Evolutionary conservation across 139 green algal species (phyloP), one percentile per base, ranked within the genome.

Genomic region (Mesotaenium endlicherianum): DNA sequence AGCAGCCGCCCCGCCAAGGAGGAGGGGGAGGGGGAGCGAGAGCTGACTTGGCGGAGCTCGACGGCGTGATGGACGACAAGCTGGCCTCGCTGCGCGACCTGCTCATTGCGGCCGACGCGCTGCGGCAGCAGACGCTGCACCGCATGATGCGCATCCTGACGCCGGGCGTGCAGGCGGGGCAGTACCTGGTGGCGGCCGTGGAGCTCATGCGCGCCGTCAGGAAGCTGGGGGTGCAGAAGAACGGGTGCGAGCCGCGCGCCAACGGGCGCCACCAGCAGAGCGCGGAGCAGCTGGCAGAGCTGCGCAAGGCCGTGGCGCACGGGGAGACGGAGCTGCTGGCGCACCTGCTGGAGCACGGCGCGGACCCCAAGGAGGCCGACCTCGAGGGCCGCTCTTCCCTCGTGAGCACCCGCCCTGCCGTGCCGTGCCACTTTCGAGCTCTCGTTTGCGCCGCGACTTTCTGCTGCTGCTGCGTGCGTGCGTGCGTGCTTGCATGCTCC

Each of bases 171-270:
- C 20, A 70, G 70, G 70, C 6, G 41, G 34, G 20, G 30, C n/a
- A 68, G 70, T 68, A 79, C 70, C n/a, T 70, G 41, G 34, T 69
- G 20, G 70, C n/a, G 42, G 70, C n/a, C 11, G 30, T 68, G 43
- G n/a, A 69, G 70, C 70, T 70, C 6, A 30, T 16, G 6, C 8
- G 20, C 20, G 30, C n/a, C n/a, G 11, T 79, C 8, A 8, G 34
- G 20, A n/a, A 16, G 20, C 26, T 79, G 41, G 20, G 70, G 20
- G 43, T 8, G 43, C 34, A 67, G 30, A 6, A 16, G 59, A 36
- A 16, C 8, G 6, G 36, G 20, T 50, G 14, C 36, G 34, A 75
- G 64, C 64, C 17, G 64, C 64, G 11, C 14, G 16, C 31, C 14
- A 42, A 16, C 16, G 64, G 16, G 64, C 16, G 36, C 16, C 17